Base-by-base conservation (phyloP, 768 basidiomycete genomes). In the Hericium alpestre region DNA sequence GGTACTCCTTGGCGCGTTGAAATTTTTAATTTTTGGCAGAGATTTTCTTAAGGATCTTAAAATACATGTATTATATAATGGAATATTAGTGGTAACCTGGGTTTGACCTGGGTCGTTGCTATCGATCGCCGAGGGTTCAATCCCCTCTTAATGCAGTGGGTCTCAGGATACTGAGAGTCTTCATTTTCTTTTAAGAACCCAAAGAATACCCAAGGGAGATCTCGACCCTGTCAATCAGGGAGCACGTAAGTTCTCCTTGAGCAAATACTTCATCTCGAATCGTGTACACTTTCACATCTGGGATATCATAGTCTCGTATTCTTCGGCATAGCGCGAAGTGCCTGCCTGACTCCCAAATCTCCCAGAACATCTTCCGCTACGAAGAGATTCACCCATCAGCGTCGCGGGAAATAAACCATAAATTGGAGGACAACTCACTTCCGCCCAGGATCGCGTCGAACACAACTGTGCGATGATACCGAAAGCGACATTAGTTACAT, bases 311-410 rank as follows among this genome's bases (percentile, higher is more conserved):
- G 68, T 52, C 83, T 75, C 27, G 76, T 75, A 59, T 85, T 79
- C 74, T 76, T 77, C 2, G 89, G 90, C 79, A 92, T 90, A 18
- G 72, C 73, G 43, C 85, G 78, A 64, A 90, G 78, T 0, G 88
- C 88, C 67, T 90, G 88, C 51, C 90, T 77, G 9, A 90, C 88
- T 50, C 90, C 90, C 32, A 93, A 75, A 65, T 92, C 87, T 2
- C 80, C 79, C 56, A 90, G 70, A 10, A 89, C 86, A 59, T 86
- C 85, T 67, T 89, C 86, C 59, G 87, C 86, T 79, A 56, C 37
- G 20, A 18, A 39, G 48, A 22, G 53, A 27, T n/a, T 38, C 12
- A 38, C n/a, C 18, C 8, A 10, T 18, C 8, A 13, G 15, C 11
- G 25, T 32, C 18, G 37, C 16, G 25, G 13, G 20, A 4, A 11